Evolutionary conservation across 345 rosid species (phyloP), one percentile per base, ranked within the genome.

Genomic region (Lepidium didymum): DNA sequence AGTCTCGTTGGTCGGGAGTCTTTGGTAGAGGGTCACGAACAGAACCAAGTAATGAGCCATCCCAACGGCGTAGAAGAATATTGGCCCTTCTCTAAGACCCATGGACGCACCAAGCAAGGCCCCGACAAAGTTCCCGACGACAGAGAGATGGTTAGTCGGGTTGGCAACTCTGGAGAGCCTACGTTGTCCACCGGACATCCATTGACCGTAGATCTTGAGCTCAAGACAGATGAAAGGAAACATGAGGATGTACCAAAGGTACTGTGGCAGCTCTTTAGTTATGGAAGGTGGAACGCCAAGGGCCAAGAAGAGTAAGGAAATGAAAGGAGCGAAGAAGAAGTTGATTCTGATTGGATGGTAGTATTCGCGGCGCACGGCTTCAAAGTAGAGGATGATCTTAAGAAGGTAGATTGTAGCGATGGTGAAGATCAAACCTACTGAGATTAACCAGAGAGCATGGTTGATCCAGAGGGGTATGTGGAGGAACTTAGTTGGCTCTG

Each of bases 131-230:
- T 90, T 90, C 25, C 96, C 96, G 1, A 90, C 96, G 8, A 87
- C 41, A 0, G 93, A 78, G 4, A 90, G 85, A 83, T 90, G 96
- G 76, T 87, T 90, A 0, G 96, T 82, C 21, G 96, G 96, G 55
- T 90, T 90, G 4, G 96, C 96, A 21, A 90, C 93, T 38, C 86
- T 81, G 3, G 96, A 90, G 35, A 87, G 90, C 80, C 94, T 62
- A 27, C 94, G 74, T 67, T 84, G 92, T 1, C 96, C 94, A 16
- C 94, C 96, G 0, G 96, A 90, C 96, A 90, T 90, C 96, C 94
- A 90, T 67, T 90, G 96, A 35, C 96, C 96, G 34, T 90, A 87
- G 5, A 90, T 85, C 72, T 90, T 90, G 29, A 87, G 87, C 82
- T 86, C 96, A 3, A 87, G 87, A 49, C 74, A 67, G 27, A 90